A percentile compares a stretch with the other conserved stretches of the same genome.
Conservation (phyloP, 768 basidiomycete species). For the Pulveroboletus sp. region DNA sequence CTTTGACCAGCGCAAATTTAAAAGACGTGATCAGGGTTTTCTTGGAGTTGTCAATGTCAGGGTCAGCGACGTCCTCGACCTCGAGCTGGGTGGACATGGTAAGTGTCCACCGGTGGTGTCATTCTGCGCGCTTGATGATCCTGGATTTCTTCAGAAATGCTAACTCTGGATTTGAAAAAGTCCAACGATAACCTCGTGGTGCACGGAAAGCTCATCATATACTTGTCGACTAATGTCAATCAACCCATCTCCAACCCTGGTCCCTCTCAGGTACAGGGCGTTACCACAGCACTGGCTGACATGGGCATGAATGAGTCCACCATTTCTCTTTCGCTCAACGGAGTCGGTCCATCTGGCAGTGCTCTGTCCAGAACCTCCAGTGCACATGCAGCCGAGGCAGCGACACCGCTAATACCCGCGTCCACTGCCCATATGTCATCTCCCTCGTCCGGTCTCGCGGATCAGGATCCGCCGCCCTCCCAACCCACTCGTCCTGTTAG, state of each 20-base stretch:
- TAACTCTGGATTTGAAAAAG: constrained; percentile 94
- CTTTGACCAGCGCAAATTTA: constrained; percentile 99
- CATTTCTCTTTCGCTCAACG: constrained; percentile 50
- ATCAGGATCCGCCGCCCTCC: constrained; percentile 25
- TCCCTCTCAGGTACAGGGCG: constrained; percentile 62
- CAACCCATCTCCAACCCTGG: constrained; percentile 84
- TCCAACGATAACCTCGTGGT: constrained; percentile 99
- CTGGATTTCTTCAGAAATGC: constrained; percentile 63
- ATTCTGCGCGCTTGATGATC: background rate
- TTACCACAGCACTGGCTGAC: constrained; percentile 55
- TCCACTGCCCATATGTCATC: constrained; percentile 32
- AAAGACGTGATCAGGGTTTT: constrained; percentile 96
- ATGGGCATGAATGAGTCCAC: constrained; percentile 59
- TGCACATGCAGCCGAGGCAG: constrained; percentile 57
- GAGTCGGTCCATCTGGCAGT: constrained; percentile 30
- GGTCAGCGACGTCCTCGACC: constrained; percentile 85
- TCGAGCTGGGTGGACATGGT: constrained; percentile 94
- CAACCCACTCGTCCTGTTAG: constrained; percentile 36
- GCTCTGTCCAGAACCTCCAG: constrained; percentile 60
- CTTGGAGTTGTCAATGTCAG: constrained; percentile 95
- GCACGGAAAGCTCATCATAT: constrained; percentile 95
- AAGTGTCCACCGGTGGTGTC: constrained; percentile 26
- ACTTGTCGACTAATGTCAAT: constrained; percentile 86
- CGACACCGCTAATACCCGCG: constrained; percentile 39
- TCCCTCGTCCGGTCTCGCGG: constrained; percentile 25